phyloP scores from a whole-genome alignment of 768 basidiomycete species.

The Flagelloscypha sp. region DNA sequence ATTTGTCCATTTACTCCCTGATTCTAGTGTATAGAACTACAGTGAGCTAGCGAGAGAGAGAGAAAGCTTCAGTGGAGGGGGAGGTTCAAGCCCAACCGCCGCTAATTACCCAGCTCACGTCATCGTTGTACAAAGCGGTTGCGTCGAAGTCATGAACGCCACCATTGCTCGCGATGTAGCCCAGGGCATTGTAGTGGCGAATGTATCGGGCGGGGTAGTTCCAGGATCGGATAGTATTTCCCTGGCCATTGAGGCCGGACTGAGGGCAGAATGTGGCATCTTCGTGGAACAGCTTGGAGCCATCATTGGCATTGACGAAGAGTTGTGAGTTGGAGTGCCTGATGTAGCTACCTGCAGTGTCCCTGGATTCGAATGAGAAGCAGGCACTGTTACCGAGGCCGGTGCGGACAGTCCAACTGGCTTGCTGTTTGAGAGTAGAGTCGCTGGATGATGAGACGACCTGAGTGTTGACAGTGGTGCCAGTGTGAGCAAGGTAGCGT shows the following conservation, averaged over 20 bases:
- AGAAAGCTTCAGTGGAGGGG: too few relatives aligned
- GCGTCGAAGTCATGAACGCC: constrained; percentile 5
- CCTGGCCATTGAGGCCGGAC: constrained; percentile 7
- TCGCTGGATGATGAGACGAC: constrained; percentile 4
- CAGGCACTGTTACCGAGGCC: constrained; percentile 7
- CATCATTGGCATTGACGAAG: too few relatives aligned
- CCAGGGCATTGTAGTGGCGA: constrained; percentile 3
- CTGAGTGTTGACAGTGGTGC: constrained; percentile 7
- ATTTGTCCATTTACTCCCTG: too few relatives aligned
- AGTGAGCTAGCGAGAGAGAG: too few relatives aligned
- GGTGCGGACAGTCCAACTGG: constrained; percentile 8
- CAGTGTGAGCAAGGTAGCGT: constrained; percentile 8
- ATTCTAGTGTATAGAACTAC: too few relatives aligned
- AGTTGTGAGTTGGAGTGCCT: constrained; percentile 4
- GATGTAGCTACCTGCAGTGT: constrained; percentile 6
- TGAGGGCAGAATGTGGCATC: constrained; percentile 8
- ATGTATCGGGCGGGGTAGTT: constrained; percentile 7
- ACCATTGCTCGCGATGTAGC: too few relatives aligned
- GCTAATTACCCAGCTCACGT: constrained; percentile 4
- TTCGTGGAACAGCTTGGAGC: constrained; percentile 5
- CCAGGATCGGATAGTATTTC: constrained; percentile 7
- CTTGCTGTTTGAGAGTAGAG: constrained; percentile 2
- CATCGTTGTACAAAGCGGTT: constrained; percentile 4
- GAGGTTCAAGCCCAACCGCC: constrained; percentile 6
- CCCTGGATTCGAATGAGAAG: constrained; percentile 5